Base-by-base conservation (phyloP, 306 rosid species). In the Sophora flavescens region DNA sequence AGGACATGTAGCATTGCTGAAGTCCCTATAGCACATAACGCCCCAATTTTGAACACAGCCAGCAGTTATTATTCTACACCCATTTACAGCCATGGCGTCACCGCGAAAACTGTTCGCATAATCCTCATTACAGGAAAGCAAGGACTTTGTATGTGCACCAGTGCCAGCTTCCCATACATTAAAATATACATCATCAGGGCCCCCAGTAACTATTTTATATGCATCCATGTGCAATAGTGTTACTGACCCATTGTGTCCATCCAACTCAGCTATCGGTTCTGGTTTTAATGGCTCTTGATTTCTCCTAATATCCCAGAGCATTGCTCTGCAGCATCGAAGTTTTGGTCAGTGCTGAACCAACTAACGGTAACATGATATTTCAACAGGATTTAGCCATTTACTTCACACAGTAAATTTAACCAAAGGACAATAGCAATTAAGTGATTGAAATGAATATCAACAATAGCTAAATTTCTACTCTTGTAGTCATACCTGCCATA, bases 301-400 rank as follows among this genome's bases (percentile, higher is more conserved):
- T 78, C 83, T 89, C 83, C 98, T 87, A 17, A 91, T 70, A 84
- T 93, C 98, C 85, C 93, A 93, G 14, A 93, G 92, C 92, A 87
- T 78, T 39, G 93, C 98, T 53, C 97, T 91, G 97, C 85, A 81
- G 52, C 80, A 83, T 47, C 61, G 3, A 41, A 17, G 63, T 54
- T 71, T 30, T 50, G 61, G 44, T 54, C 48, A 84, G 44, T 39
- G 56, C 14, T 53, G 11, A 18, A 11, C 59, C 15, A 17, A 50
- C 56, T 11, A 15, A 28, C 35, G 70, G 22, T 32, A 50, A 63
- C 56, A 56, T 22, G 62, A 51, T 41, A 14, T 33, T 59, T 56
- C 57, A 63, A 66, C 28, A 39, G 12, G 57, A 70, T 36, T 67
- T 35, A 70, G 58, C 35, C 61, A 45, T 48, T 65, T 68, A 36